Conservation (phyloP, 176 grass and related monocot species). For the Otatea glauca region DNA sequence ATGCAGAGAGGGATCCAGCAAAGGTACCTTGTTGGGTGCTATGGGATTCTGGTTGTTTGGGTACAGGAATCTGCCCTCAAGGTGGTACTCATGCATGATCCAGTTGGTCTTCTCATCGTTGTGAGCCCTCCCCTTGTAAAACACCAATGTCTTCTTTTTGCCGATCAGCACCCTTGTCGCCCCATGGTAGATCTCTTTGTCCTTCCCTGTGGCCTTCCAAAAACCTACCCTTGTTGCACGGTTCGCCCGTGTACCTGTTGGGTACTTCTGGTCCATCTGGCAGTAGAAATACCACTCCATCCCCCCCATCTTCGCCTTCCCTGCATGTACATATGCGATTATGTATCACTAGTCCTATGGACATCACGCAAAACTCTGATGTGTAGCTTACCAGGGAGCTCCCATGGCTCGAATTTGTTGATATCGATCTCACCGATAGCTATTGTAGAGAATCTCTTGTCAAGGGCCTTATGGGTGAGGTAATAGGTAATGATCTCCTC, state of each 20-base stretch:
- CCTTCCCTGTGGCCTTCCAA: not conserved
- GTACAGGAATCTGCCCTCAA: not conserved
- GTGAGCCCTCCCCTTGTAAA: not conserved
- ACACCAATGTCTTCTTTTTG: not conserved
- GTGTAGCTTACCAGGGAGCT: not conserved
- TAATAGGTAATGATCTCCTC: not conserved
- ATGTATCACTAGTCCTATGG: not conserved
- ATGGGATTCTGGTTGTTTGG: not conserved
- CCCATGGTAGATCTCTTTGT: not conserved
- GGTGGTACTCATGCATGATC: not conserved
- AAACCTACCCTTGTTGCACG: not conserved
- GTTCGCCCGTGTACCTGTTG: not conserved
- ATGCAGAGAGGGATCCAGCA: not conserved
- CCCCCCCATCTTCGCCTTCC: not conserved
- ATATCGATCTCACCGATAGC: not conserved
- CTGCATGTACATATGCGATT: not conserved
- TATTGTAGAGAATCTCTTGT: not conserved
- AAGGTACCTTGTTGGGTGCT: not conserved
- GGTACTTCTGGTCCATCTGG: not conserved
- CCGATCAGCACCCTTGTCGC: not conserved
- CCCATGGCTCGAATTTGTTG: not conserved
- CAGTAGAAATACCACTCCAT: not conserved
- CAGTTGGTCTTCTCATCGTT: not conserved
- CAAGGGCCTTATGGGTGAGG: not conserved
- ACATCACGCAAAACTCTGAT: not conserved